Evolutionary conservation across 805 yeast species (phyloP).

Genomic region (Candida dajiaensis): DNA sequence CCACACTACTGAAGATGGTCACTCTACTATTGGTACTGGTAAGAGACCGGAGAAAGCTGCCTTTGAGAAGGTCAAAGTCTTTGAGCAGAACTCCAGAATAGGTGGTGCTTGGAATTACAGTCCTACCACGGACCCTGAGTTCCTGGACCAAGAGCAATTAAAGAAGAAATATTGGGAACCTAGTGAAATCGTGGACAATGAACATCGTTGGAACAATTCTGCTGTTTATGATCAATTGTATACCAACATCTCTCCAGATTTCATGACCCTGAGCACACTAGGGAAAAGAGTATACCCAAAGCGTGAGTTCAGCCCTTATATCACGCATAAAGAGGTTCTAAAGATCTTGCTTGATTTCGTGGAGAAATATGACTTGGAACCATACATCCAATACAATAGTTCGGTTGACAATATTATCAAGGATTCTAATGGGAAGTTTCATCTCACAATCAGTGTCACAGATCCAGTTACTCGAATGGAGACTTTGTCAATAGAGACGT

Average conservation of each 20-base stretch:
- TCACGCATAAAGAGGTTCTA: conserved; percentile 27
- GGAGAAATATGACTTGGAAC: conserved; percentile 21
- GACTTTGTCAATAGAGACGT: conserved; percentile 35
- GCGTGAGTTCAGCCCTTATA: conserved; percentile 28
- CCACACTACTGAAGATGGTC: not conserved
- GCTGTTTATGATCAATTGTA: conserved; percentile 30
- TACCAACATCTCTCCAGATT: conserved; percentile 32
- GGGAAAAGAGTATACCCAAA: conserved; percentile 15
- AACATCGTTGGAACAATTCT: conserved; percentile 29
- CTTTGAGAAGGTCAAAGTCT: conserved; percentile 28
- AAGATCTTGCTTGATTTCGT: conserved; percentile 24
- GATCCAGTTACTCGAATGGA: conserved; percentile 16
- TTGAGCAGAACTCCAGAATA: conserved; percentile 29
- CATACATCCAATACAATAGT: conserved; percentile 29
- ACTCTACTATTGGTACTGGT: conserved; percentile 1
- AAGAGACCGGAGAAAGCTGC: conserved; percentile 15
- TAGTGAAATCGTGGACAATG: conserved; percentile 23
- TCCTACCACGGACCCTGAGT: conserved; percentile 10
- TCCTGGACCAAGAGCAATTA: conserved; percentile 21
- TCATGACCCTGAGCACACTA: conserved; percentile 26
- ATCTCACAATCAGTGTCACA: conserved; percentile 17
- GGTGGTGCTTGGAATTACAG: conserved; percentile 35
- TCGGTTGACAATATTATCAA: conserved; percentile 31
- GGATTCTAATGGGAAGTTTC: conserved; percentile 30
- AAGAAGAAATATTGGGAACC: conserved; percentile 29